phyloP scores from a whole-genome alignment of 345 rosid species.

The Salix suchowensis region DNA sequence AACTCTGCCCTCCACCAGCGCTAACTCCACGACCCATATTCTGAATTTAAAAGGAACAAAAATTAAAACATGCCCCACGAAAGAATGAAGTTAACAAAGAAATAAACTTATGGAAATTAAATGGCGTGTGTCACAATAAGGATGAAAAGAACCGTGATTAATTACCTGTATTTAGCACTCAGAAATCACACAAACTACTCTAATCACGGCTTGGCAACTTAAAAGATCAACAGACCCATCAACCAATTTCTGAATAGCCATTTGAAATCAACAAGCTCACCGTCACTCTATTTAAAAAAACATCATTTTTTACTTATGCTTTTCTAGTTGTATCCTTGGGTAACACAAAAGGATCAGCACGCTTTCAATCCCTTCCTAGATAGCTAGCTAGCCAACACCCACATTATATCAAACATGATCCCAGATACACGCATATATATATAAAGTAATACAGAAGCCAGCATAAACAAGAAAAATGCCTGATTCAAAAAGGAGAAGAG shows the following conservation, averaged over 20 bases:
- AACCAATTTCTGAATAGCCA: neutral
- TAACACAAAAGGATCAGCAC: neutral
- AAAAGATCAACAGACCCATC: neutral
- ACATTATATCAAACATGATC: neutral
- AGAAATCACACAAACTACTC: neutral
- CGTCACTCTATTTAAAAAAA: neutral
- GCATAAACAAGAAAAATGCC: neutral
- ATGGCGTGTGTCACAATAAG: neutral
- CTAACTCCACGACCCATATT: constrained; percentile 80
- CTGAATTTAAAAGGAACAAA: neutral
- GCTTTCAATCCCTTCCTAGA: neutral
- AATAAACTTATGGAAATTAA: neutral
- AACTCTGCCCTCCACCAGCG: constrained; percentile 84
- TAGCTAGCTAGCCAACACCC: neutral
- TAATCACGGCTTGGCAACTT: neutral
- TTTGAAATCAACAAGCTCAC: neutral
- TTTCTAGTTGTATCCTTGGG: neutral
- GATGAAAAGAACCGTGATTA: neutral
- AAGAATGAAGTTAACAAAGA: neutral
- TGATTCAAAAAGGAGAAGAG: neutral
- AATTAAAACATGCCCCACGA: neutral
- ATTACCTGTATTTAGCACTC: neutral
- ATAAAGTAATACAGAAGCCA: neutral
- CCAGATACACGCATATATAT: too few species aligned
- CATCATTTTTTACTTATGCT: neutral